Percentiles rank a stretch among this genome's conserved stretches.
Conservation (phyloP, 2,329 filamentous ascomycete species). For the Stemphylium lycopersici region DNA sequence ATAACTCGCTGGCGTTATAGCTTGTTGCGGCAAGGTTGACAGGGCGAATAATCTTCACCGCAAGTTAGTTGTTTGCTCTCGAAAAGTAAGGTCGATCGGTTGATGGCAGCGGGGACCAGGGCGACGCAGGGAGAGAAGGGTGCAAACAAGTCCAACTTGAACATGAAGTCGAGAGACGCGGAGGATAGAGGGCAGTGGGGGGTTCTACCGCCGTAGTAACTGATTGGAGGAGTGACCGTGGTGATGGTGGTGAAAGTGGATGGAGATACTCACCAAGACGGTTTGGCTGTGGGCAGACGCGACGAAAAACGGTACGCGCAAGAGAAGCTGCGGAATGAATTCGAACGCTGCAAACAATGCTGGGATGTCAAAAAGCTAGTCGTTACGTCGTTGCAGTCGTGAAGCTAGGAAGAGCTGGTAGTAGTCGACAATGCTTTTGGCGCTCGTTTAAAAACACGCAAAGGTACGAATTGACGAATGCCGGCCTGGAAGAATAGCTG, state of each 20-base stretch:
- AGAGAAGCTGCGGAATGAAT: constrained; percentile 24
- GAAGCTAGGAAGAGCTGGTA: constrained; percentile 32
- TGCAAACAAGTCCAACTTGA: constrained; percentile 35
- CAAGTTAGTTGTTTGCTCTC: constrained; percentile 47
- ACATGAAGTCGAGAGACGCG: constrained; percentile 15
- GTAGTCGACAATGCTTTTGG: constrained; percentile 39
- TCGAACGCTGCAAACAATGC: constrained; percentile 50
- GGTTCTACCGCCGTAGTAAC: not conserved
- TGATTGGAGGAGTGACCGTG: not conserved
- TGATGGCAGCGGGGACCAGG: constrained; percentile 31
- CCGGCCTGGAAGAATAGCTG: constrained; percentile 38
- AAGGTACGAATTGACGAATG: constrained; percentile 36
- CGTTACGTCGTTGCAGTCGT: constrained; percentile 51
- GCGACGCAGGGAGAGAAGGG: constrained; percentile 36
- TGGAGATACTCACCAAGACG: constrained; percentile 25
- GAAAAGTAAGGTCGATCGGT: constrained; percentile 21
- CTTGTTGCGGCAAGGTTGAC: constrained; percentile 23
- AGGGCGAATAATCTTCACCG: constrained; percentile 35
- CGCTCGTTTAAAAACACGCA: constrained; percentile 40
- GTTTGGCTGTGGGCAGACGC: constrained; percentile 20
- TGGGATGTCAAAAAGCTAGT: constrained; percentile 47
- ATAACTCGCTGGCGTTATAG: constrained; percentile 36
- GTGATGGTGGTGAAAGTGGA: not conserved
- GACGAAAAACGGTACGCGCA: constrained; percentile 16
- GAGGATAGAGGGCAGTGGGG: not conserved